Evolutionary conservation across 2,329 filamentous ascomycete genomes (phyloP), one percentile per base, ranked within the genome.

Genomic region (Sarocladium kiliense): DNA sequence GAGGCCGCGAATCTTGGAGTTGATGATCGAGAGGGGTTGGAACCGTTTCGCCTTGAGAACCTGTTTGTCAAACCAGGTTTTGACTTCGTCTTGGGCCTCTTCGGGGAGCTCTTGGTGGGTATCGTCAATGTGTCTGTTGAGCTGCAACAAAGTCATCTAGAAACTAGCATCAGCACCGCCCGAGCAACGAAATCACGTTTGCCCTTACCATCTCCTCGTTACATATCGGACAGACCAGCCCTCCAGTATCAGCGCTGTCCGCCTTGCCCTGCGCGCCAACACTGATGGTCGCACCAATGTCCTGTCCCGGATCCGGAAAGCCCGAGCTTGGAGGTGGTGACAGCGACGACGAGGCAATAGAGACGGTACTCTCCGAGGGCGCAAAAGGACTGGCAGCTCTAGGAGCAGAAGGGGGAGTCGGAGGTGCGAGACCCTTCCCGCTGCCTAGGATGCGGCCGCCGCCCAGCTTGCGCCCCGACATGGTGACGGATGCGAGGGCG

Each of bases 31-130:
- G 1, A 97, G 80, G 0, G 92, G 92, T 66, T 97, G 92, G 69
- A 97, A 96, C 61, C 87, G 87, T 71, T 94, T 96, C 11, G 92
- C 92, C 70, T 95, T 96, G 62, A 89, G 81, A 72, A 97, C 92
- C 71, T 96, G 92, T 66, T 90, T 88, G 75, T 95, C 90, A 73
- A 97, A 96, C 92, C 92, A 97, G 39, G 91, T 93, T 75, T 95
- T 95, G 63, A 96, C 91, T 72, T 97, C 91, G 70, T 96, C 90
- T 67, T 96, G 92, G 66, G 91, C 87, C 58, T 91, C 82, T 60
- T 89, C 89, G 67, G 95, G 88, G 14, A 97, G 81, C 66, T 96
- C 92, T 69, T 92, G 88, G 73, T 97, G 92, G 59, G 78, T 85
- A 68, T 97, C 92, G 74, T 97, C 92, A 66, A 97, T 82, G 62